These are phyloP conservation scores for Kwoniella pini DNA, from an alignment of 768 basidiomycete genomes.

Conservation along the genomic window DNA sequence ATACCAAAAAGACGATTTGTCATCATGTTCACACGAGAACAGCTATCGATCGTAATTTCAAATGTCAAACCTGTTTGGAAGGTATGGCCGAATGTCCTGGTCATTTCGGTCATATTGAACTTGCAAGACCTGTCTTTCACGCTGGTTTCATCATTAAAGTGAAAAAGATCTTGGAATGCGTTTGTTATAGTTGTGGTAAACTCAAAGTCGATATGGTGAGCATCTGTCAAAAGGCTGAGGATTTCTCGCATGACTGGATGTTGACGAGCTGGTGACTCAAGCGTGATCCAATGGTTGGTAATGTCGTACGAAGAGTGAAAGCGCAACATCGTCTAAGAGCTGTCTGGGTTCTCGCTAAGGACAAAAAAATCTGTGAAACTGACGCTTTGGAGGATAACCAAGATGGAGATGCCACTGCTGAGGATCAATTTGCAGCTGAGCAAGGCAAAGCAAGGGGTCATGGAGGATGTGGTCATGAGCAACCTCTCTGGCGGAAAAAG, in stretches of 20 bases:
- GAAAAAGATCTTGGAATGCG: conserved; percentile 98
- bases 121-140: conserved; percentile 95
- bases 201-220: conserved; percentile 97
- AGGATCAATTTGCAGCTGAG: conserved; percentile 60
- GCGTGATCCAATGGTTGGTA: conserved; percentile 45
- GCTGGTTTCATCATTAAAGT: conserved; percentile 96
- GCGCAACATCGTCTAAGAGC: conserved; percentile 54
- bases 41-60: conserved; percentile 61
- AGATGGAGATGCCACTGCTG: conserved; percentile 56
- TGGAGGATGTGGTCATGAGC: conserved; percentile 92
- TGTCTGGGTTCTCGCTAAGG: conserved; percentile 49
- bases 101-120: conserved; percentile 97
- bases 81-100: conserved; percentile 99
- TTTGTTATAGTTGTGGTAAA: conserved; percentile 98
- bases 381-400: conserved; percentile 82
- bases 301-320: conserved; percentile 43
- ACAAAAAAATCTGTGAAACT: conserved; percentile 80
- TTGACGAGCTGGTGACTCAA: conserved; percentile 8
- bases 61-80: conserved; percentile 99
- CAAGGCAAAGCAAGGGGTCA: conserved; percentile 73
- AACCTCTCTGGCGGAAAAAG: conserved; percentile 89
- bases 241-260: background rate
- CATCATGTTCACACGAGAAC: conserved; percentile 17
- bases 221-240: conserved; percentile 54
- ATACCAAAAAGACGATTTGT: conserved; percentile 1